These are phyloP conservation scores for Artemisia tridentata DNA, from an alignment of 129 eudicot species.

Conservation along the genomic window DNA sequence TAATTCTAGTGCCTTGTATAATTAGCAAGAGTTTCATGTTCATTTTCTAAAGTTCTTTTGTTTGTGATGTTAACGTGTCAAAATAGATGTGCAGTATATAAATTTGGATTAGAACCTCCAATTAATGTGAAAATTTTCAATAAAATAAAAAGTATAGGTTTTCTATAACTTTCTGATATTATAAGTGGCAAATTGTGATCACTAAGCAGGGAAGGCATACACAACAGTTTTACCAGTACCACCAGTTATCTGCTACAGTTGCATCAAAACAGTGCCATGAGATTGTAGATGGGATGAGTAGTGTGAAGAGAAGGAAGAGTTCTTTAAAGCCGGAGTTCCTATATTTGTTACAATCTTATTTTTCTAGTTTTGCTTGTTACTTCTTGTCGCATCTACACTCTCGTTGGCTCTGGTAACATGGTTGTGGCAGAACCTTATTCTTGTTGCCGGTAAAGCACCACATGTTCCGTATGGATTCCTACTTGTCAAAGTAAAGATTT, in stretches of 20 bases:
- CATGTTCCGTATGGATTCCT: not conserved
- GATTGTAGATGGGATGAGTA: no score
- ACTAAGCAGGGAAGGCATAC: not conserved
- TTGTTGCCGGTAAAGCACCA: not conserved
- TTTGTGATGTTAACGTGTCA: constrained; percentile 1
- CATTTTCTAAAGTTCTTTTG: not conserved
- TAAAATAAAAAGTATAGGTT: not conserved
- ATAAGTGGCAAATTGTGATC: constrained; percentile 1
- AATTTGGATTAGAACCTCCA: not conserved
- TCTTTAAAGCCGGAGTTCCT: no score
- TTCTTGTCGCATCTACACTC: no score
- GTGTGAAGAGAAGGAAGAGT: no score
- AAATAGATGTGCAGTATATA: not conserved
- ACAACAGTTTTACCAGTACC: not conserved
- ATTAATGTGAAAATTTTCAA: not conserved
- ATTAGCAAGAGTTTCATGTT: not conserved
- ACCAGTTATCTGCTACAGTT: not conserved
- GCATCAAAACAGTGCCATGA: no score
- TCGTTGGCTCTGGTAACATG: not conserved
- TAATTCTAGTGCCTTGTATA: not conserved
- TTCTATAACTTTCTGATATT: not conserved
- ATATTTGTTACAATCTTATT: no score
- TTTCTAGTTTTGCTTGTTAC: no score
- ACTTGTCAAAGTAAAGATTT: constrained; percentile 1
- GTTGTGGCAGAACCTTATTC: not conserved